A percentile compares a stretch with the other conserved stretches of the same genome.
These are phyloP conservation scores for Linnemannia zychae DNA, from an alignment of 192 early-diverging fungal species.

Conservation along the genomic window DNA sequence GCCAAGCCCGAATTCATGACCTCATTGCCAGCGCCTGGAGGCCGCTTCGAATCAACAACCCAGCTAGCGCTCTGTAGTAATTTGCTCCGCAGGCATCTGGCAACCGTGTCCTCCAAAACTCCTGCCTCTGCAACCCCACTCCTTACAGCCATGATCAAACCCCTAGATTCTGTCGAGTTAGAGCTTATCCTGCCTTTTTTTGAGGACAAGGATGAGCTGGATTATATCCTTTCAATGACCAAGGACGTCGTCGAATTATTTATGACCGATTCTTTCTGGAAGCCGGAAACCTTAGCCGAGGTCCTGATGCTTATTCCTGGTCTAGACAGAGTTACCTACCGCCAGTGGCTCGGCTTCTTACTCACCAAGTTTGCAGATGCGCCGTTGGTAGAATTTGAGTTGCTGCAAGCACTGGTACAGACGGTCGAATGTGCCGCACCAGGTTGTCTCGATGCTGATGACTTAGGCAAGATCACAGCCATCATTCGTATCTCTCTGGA, in stretches of 20 bases:
- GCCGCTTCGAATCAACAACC: no score
- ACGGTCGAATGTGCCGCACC: background rate
- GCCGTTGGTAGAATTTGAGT: background rate
- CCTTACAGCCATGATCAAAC: no score
- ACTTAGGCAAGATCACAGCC: background rate
- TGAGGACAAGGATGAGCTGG: no score
- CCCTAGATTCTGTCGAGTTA: no score
- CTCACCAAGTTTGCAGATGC: background rate
- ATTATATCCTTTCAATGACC: no score
- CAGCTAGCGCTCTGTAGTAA: no score
- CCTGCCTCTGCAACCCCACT: no score
- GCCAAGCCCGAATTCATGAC: no score
- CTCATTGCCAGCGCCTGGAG: no score
- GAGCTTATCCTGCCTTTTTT: no score
- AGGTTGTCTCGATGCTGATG: background rate
- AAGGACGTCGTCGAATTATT: background rate
- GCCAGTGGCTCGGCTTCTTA: background rate
- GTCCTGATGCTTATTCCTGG: background rate
- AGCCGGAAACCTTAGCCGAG: background rate
- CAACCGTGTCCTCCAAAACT: no score
- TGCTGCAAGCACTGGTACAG: background rate
- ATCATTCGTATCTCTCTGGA: background rate
- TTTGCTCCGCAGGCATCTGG: no score
- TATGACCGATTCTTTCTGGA: background rate
- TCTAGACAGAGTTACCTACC: background rate